Conservation (phyloP, 2,329 filamentous ascomycete species). For the Alternaria gansuensis region DNA sequence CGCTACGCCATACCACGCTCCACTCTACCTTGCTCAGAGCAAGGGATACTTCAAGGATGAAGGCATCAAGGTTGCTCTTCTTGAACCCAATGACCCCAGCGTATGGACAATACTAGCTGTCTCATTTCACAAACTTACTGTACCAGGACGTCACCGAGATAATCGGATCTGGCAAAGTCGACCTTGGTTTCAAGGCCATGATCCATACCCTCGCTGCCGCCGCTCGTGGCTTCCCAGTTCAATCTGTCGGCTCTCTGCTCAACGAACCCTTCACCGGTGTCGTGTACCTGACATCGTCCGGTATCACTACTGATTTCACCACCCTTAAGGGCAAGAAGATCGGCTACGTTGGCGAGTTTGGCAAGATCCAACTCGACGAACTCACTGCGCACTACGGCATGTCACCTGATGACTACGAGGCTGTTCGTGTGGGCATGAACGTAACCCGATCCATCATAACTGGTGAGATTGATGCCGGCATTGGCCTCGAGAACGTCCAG, state of each 20-base stretch:
- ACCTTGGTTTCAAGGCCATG: constrained; percentile 85
- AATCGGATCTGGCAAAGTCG: constrained; percentile 77
- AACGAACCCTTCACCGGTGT: constrained; percentile 84
- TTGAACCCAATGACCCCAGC: constrained; percentile 81
- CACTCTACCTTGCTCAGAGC: constrained; percentile 77
- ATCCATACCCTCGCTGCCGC: constrained; percentile 83
- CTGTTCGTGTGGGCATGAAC: constrained; percentile 82
- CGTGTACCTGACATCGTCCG: constrained; percentile 76
- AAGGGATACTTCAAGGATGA: constrained; percentile 79
- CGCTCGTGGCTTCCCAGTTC: constrained; percentile 76
- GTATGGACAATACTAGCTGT: constrained; percentile 50
- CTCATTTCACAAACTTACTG: not conserved
- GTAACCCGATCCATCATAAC: constrained; percentile 78
- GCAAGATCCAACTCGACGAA: constrained; percentile 84
- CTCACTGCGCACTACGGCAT: constrained; percentile 81
- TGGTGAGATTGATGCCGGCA: constrained; percentile 76
- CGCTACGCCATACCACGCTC: constrained; percentile 81
- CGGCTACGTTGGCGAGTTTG: constrained; percentile 82
- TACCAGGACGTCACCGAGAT: constrained; percentile 78
- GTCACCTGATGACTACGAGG: constrained; percentile 75
- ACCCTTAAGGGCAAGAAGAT: constrained; percentile 79
- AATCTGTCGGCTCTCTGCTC: constrained; percentile 76
- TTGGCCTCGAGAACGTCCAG: constrained; percentile 82
- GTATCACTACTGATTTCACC: constrained; percentile 78
- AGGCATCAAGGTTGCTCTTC: constrained; percentile 77